Percentiles rank a stretch among this genome's conserved stretches.
phyloP scores from a whole-genome alignment of 2,329 filamentous ascomycete genomes.

The Trichoderma sp. region DNA sequence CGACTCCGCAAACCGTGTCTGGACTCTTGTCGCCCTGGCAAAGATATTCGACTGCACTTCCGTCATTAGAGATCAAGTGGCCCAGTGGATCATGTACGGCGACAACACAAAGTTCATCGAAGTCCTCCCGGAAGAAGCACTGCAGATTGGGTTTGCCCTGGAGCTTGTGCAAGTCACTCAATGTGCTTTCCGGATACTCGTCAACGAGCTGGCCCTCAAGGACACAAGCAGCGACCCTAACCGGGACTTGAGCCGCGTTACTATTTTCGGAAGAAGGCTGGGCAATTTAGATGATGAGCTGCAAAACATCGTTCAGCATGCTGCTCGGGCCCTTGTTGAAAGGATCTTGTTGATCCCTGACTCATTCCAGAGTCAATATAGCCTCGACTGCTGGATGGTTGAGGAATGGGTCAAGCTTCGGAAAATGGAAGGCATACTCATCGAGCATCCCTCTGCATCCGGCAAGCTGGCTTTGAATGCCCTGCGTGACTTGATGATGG shows the following conservation, averaged over 20 bases:
- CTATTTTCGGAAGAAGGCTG: slow-evolving; percentile 49
- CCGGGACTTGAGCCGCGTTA: slow-evolving; percentile 28
- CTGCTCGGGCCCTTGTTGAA: slow-evolving; percentile 53
- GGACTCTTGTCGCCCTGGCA: slow-evolving; percentile 65
- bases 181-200: slow-evolving; percentile 59
- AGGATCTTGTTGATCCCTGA: slow-evolving; percentile 37
- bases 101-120: slow-evolving; percentile 63
- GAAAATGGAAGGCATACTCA: slow-evolving; percentile 32
- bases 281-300: slow-evolving; percentile 55
- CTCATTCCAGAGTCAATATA: slow-evolving; percentile 30
- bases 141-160: slow-evolving; percentile 57
- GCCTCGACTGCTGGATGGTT: slow-evolving; percentile 35
- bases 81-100: slow-evolving; percentile 59
- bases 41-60: slow-evolving; percentile 56
- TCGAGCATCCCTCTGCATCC: not conserved
- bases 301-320: slow-evolving; percentile 59
- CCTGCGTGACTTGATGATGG: slow-evolving; percentile 29
- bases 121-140: slow-evolving; percentile 60
- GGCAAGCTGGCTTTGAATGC: slow-evolving; percentile 22
- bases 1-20: slow-evolving; percentile 66
- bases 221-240: slow-evolving; percentile 27
- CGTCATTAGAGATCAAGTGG: slow-evolving; percentile 50
- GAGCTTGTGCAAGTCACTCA: slow-evolving; percentile 46
- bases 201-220: slow-evolving; percentile 61
- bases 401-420: slow-evolving; percentile 38